Base-by-base conservation (phyloP, 2,329 filamentous ascomycete species). In the Ophioceras dolichostomum region DNA sequence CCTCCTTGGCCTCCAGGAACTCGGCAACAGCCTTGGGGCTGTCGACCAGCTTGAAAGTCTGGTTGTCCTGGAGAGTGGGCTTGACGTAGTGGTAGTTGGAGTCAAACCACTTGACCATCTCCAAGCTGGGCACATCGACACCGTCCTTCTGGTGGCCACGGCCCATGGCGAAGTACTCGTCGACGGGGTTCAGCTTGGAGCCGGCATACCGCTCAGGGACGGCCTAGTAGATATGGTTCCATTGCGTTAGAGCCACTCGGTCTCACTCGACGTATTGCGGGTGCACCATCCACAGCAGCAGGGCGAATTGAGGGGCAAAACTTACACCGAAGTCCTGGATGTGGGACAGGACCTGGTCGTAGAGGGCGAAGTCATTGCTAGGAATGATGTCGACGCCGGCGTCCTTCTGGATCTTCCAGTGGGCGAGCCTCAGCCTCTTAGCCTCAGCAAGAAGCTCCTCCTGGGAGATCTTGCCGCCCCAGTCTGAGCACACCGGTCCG, bases 71-170 rank as follows among this genome's bases (percentile, higher is more conserved):
- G 50, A 98, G 78, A 45, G 91, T 95, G 47, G 91, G 91, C 80
- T 96, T 96, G 70, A 96, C 91, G 66, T 98, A 98, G 77, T 96
- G 91, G 81, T 98, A 98, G 83, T 98, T 98, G 49, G 87, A 94
- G 76, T 98, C 91, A 61, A 98, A 98, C 91, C 91, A 98, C 76
- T 98, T 98, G 56, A 98, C 91, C 91, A 98, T 98, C 76, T 98
- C 91, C 66, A 94, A 71, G 57, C 74, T 76, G 52, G 89, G 86
- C 49, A 96, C 91, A 65, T 98, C 91, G 53, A 96, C 74, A 63
- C 84, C 77, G 58, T 79, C 77, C 79, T 86, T 93, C 70, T 98
- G 91, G 70, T 93, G 88, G 60, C 91, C 91, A 80, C 91, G 85
- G 58, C 91, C 91, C 86, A 98, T 94, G 66, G 91, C 91, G 59